Evolutionary conservation across 495 filamentous ascomycete genomes (phyloP).

Genomic region (Hyaloscypha variabilis): DNA sequence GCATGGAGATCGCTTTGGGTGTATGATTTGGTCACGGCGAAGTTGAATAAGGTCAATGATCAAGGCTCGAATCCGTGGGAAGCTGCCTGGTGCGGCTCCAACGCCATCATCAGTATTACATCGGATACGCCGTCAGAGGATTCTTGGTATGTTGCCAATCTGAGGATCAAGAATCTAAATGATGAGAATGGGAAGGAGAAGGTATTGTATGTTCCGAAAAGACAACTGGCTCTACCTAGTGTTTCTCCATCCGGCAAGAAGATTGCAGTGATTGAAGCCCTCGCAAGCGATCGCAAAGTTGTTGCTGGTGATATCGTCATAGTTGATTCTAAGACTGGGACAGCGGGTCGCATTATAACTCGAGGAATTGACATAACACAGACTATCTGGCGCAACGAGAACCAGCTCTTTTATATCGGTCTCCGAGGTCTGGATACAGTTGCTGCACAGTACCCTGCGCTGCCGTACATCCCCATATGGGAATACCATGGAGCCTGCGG

Average conservation of each 20-base stretch:
- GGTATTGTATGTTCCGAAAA: too few species aligned
- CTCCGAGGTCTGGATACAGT: background rate
- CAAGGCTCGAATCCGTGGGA: slow-evolving; percentile 5
- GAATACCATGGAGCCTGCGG: too few species aligned
- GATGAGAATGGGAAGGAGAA: too few species aligned
- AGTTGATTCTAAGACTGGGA: background rate
- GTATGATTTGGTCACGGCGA: background rate
- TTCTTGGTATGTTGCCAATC: slow-evolving; percentile 4
- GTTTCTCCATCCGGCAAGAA: background rate
- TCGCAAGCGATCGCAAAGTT: background rate
- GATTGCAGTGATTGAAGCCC: slow-evolving; percentile 2
- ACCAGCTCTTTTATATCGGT: slow-evolving; percentile 3
- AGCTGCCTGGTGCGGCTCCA: background rate
- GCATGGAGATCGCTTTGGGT: slow-evolving; percentile 7
- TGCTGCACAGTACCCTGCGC: too few species aligned
- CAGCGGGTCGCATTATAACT: background rate
- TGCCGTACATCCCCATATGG: too few species aligned
- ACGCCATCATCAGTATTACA: background rate
- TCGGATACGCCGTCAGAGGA: slow-evolving; percentile 3
- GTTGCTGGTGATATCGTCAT: slow-evolving; percentile 7
- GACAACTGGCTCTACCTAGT: background rate
- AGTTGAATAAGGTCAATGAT: background rate
- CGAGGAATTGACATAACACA: background rate
- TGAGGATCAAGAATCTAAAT: too few species aligned
- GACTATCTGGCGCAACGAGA: slow-evolving; percentile 2